phyloP scores from a whole-genome alignment of 352 stramenopile genomes.

The Globisporangium okanoganense region DNA sequence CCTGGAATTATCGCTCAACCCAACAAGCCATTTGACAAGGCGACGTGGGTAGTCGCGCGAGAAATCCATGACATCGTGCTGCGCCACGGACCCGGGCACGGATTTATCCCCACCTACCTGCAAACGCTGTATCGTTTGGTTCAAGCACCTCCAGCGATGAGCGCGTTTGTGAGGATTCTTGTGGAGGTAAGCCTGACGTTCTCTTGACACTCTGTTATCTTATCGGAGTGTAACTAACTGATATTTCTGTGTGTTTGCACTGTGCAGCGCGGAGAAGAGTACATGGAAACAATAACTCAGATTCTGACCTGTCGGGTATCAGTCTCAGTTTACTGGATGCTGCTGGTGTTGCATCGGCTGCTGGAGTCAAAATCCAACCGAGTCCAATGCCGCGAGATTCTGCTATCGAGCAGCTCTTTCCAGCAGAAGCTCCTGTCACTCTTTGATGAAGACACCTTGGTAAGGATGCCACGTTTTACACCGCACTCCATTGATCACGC shows the following conservation, averaged over 20 bases:
- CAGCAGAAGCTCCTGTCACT: conserved; percentile 58
- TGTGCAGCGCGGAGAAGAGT: conserved; percentile 64
- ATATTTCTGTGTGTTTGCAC: background rate
- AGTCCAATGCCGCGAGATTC: conserved; percentile 46
- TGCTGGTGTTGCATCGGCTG: conserved; percentile 59
- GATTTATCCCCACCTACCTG: conserved; percentile 72
- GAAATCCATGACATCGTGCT: conserved; percentile 69
- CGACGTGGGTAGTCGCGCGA: conserved; percentile 51
- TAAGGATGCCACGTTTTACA: conserved; percentile 14
- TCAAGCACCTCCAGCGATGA: conserved; percentile 57
- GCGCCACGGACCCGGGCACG: conserved; percentile 52
- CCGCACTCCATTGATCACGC: conserved; percentile 4
- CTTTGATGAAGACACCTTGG: conserved; percentile 65
- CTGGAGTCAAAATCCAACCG: conserved; percentile 65
- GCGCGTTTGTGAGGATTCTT: conserved; percentile 72
- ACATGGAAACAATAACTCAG: conserved; percentile 61
- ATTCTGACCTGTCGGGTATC: conserved; percentile 51
- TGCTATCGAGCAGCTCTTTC: conserved; percentile 65
- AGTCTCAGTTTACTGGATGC: conserved; percentile 70
- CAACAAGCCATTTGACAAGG: conserved; percentile 79
- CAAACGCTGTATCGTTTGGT: conserved; percentile 72
- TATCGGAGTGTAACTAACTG: conserved; percentile 3
- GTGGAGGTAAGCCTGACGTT: conserved; percentile 43
- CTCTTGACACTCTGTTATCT: background rate
- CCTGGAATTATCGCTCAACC: conserved; percentile 66